These are phyloP conservation scores for Calocera cornea DNA, from an alignment of 768 basidiomycete genomes.

Conservation along the genomic window DNA sequence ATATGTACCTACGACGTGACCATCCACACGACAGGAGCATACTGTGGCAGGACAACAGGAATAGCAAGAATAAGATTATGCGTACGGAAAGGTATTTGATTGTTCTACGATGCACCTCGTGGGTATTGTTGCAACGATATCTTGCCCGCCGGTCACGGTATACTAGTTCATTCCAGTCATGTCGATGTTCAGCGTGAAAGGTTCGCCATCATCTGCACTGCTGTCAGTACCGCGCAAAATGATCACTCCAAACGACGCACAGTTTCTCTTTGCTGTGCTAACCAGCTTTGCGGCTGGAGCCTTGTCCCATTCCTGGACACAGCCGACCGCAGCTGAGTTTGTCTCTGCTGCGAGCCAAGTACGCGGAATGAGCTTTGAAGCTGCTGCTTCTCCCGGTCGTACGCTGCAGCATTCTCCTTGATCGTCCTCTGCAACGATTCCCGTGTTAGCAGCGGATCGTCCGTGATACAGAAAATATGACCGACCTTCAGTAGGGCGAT, in stretches of 20 bases:
- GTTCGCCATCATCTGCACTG: background rate
- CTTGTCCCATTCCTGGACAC: constrained; percentile 39
- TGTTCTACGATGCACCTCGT: too few relatives aligned
- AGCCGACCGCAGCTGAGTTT: constrained; percentile 31
- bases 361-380: constrained; percentile 66
- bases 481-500: constrained; percentile 31
- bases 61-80: too few relatives aligned
- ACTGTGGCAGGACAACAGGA: too few relatives aligned
- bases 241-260: constrained; percentile 19
- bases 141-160: too few relatives aligned
- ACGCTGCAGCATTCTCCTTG: constrained; percentile 42
- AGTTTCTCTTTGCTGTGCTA: constrained; percentile 50
- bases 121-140: too few relatives aligned
- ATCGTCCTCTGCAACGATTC: constrained; percentile 31
- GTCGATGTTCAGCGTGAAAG: background rate
- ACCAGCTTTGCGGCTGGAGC: constrained; percentile 50
- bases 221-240: background rate
- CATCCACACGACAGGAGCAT: too few relatives aligned
- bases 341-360: constrained; percentile 41
- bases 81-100: too few relatives aligned
- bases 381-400: constrained; percentile 63
- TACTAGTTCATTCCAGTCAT: too few relatives aligned
- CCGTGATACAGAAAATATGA: constrained; percentile 38
- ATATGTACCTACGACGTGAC: too few relatives aligned
- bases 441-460: background rate